Evolutionary conservation across 2,329 filamentous ascomycete genomes (phyloP).

Genomic region (Cryphonectria parasitica): DNA sequence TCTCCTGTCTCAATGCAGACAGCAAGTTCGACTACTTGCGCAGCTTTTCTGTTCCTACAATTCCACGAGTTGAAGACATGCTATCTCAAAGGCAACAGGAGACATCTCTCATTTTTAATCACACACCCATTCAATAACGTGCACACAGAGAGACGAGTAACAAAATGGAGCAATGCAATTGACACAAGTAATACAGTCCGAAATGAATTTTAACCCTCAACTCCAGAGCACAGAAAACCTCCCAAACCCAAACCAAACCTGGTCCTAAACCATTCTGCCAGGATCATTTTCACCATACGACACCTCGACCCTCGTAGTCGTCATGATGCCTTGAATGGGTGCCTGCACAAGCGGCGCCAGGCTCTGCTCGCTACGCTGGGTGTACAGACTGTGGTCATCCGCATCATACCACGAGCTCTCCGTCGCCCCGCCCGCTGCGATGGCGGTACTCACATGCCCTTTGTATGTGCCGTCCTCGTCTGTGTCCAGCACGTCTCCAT

Average conservation of each 20-base stretch:
- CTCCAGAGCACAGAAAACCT: neutral
- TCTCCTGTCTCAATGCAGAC: neutral
- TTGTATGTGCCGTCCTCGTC: neutral
- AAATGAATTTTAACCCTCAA: neutral
- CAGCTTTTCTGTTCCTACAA: neutral
- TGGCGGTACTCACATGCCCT: neutral
- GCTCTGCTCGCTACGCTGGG: neutral
- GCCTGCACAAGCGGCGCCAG: constrained; percentile 12
- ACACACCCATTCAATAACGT: too few species aligned
- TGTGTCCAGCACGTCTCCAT: neutral
- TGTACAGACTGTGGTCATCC: neutral
- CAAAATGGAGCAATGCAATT: neutral
- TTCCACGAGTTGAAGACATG: neutral
- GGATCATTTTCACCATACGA: neutral
- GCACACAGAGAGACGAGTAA: neutral
- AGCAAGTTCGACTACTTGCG: neutral
- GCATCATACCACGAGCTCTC: neutral
- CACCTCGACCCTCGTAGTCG: constrained; percentile 17
- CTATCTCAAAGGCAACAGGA: neutral
- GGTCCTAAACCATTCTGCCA: neutral
- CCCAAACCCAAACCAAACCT: neutral
- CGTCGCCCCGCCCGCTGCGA: neutral
- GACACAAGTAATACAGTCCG: neutral
- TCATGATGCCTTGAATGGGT: constrained; percentile 1
- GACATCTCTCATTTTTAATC: neutral